Percentiles rank a stretch among this genome's conserved stretches.
Conservation (phyloP, 306 rosid species). For the Rosa chinensis region DNA sequence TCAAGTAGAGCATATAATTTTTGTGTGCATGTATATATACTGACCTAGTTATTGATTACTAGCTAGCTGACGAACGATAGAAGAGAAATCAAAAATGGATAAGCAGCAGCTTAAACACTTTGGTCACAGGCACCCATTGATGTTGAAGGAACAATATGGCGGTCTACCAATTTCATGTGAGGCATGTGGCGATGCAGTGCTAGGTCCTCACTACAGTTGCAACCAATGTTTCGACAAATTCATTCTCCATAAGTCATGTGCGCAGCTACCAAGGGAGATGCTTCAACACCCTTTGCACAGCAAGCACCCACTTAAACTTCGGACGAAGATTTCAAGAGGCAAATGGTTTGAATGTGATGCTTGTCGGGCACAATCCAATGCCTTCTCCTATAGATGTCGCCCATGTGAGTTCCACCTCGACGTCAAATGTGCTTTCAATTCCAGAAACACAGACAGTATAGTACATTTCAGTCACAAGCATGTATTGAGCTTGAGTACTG, state of each 20-base stretch:
- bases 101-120: no score
- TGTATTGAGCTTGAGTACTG: background rate
- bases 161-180: background rate
- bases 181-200: background rate
- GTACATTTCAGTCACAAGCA: background rate
- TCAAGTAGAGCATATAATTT: no score
- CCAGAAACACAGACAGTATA: background rate
- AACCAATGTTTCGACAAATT: background rate
- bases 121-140: background rate
- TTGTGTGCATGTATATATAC: no score
- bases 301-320: background rate
- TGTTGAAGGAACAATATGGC: no score
- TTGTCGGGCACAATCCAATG: background rate
- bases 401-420: background rate
- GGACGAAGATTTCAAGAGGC: no score
- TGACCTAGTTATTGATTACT: no score
- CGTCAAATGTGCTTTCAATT: background rate
- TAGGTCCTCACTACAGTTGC: background rate
- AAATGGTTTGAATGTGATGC: background rate
- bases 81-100: no score
- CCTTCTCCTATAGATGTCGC: background rate
- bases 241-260: background rate
- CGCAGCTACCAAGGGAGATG: background rate
- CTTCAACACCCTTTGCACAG: background rate
- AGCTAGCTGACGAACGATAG: no score